Base-by-base conservation (phyloP, 345 rosid genomes). In the Noccaea caerulescens region DNA sequence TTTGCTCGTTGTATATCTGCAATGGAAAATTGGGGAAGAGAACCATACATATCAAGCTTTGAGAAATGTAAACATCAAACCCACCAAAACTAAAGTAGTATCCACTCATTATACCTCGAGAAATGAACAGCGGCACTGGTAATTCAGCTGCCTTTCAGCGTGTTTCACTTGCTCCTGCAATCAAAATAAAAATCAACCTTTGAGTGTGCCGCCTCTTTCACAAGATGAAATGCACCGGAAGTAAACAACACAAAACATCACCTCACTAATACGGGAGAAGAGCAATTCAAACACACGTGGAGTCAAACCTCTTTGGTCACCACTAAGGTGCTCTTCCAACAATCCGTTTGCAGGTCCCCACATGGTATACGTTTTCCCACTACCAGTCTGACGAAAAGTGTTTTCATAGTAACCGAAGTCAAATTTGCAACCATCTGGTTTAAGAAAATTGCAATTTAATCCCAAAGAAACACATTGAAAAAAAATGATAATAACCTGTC, bases 1-100 rank as follows among this genome's bases (percentile, higher is more conserved):
- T 92, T 80, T 95, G 99, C 80, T 95, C 98, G 66, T 95, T 95
- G 79, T 95, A 95, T 58, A 95, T 95, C 98, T 95, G 86, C 79
- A 82, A 76, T 53, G 71, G 45, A 7, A 79, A 60, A 80, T 16
- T 37, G 43, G 42, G 44, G 75, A 56, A 66, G 14, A 54, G 44
- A 57, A 68, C 39, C 69, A 71, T 61, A 30, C 25, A 47, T 55
- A 44, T 56, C 66, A 69, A 47, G 61, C 66, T 41, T 13, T 41
- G 25, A 49, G 34, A 76, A 47, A 57, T 41, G 27, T 47, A 64
- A 71, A 44, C 16, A 25, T 36, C 25, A 20, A 57, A 34, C 8
- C 8, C 42, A 62, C 2, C 32, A 1, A 65, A 63, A 63, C 52
- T 0, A 66, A 58, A 47, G 45, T 11, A 58, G 38, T 60, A 38